These are phyloP conservation scores for Carpinus viminea DNA, from an alignment of 306 rosid genomes.

Conservation along the genomic window DNA sequence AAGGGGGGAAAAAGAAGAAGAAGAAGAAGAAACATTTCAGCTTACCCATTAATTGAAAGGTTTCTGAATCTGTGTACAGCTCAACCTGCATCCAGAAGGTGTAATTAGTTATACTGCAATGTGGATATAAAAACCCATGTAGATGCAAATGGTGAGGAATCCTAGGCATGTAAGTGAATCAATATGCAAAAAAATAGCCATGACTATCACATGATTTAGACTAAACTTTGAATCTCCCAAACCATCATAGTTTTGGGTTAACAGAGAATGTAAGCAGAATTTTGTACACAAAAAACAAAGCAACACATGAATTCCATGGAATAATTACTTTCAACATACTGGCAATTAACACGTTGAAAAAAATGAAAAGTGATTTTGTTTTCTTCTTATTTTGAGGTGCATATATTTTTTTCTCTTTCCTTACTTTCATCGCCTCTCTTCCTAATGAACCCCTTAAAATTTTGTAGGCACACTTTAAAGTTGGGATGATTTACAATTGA, in stretches of 20 bases:
- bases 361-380: not conserved
- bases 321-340: not conserved
- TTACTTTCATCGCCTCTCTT: not conserved
- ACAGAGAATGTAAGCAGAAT: not conserved
- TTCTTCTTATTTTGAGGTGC: not conserved
- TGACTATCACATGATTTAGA: not conserved
- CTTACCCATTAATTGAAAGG: slow-evolving; percentile 66
- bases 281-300: not conserved
- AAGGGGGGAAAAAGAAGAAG: not conserved
- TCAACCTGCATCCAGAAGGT: slow-evolving; percentile 60
- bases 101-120: slow-evolving; percentile 29
- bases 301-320: not conserved
- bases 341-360: not conserved
- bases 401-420: not conserved
- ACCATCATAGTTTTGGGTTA: not conserved
- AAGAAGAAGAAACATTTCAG: not conserved
- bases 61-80: slow-evolving; percentile 62
- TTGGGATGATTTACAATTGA: not conserved
- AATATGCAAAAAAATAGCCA: slow-evolving; percentile 9
- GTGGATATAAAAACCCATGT: slow-evolving; percentile 20
- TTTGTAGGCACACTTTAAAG: not conserved
- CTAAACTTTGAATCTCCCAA: not conserved
- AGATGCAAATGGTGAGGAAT: not conserved
- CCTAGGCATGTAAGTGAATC: not conserved
- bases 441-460: not conserved